Base-by-base conservation (phyloP, 2,329 filamentous ascomycete species). In the Corynespora cassiicola region DNA sequence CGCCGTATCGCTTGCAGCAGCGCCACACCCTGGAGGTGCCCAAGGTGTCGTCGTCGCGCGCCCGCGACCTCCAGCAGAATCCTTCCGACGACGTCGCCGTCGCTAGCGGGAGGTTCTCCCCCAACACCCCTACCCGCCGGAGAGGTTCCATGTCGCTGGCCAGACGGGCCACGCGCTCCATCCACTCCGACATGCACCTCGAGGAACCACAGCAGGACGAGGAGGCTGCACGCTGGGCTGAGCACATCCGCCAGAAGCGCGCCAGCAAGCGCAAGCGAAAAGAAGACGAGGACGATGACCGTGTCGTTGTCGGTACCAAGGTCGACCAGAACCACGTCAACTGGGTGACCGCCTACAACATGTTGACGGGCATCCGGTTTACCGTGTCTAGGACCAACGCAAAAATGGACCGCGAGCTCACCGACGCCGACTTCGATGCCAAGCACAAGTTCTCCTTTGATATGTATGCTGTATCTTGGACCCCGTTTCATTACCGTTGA, bases 361-460 rank as follows among this genome's bases (percentile, higher is more conserved):
- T 99, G 94, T 80, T 99, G 73, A 99, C 94, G 24, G 94, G 94
- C 49, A 99, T 99, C 65, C 90, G 94, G 39, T 96, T 97, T 59
- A 91, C 90, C 27, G 94, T 99, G 17, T 97, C 91, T 49, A 81
- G 94, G 58, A 96, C 91, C 39, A 97, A 99, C 65, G 94, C 94
- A 28, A 99, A 99, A 73, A 82, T 97, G 68, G 90, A 97, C 69
- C 85, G 92, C 38, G 85, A 90, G 41, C 72, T 99, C 54, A 95
- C 88, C 9, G 86, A 94, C 68, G 88, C 86, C 49, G 94, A 99
- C 74, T 99, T 99, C 72, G 82, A 90, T 45, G 87, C 88, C 49
- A 91, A 89, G 73, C 90, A 97, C 71, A 99, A 99, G 75, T 96
- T 95, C 65, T 96, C 91, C 30, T 99, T 99, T 77, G 94, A 97